Percentiles rank a stretch among this genome's conserved stretches.
phyloP scores from a whole-genome alignment of 2,329 filamentous ascomycete species.

The Trichophyton schoenleinii region DNA sequence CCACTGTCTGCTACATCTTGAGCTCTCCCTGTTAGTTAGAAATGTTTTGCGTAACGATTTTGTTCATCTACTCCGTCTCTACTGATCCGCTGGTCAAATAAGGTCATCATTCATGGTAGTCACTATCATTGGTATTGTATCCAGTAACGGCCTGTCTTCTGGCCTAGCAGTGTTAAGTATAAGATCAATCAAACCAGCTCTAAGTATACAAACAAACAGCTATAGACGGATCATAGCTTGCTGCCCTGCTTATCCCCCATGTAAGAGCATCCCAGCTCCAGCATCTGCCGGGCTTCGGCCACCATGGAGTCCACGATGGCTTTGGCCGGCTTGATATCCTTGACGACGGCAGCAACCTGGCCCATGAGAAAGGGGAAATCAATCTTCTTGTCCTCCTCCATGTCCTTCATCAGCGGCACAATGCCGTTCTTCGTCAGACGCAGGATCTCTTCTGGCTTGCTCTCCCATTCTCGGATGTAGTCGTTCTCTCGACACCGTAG shows the following conservation, averaged over 20 bases:
- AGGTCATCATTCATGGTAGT: too few relatives aligned
- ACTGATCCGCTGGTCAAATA: not conserved
- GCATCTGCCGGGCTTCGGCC: conserved; percentile 54
- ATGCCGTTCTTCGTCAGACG: conserved; percentile 63
- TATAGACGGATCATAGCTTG: conserved; percentile 29
- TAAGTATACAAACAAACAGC: too few relatives aligned
- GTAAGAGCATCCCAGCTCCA: conserved; percentile 52
- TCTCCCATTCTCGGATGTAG: conserved; percentile 73
- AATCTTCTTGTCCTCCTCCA: conserved; percentile 69
- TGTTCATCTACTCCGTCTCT: not conserved
- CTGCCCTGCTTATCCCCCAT: conserved; percentile 33
- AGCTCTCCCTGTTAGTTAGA: conserved; percentile 1
- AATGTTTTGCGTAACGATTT: conserved; percentile 1
- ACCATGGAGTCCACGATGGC: conserved; percentile 91
- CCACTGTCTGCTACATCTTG: not conserved
- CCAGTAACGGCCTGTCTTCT: not conserved
- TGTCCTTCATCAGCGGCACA: conserved; percentile 68
- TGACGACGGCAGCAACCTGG: conserved; percentile 71
- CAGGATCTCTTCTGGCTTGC: conserved; percentile 59
- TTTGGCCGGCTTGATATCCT: conserved; percentile 63
- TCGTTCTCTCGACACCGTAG: conserved; percentile 70
- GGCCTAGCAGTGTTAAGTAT: too few relatives aligned
- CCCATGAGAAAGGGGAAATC: conserved; percentile 89
- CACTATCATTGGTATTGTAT: not conserved
- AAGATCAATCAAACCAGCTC: too few relatives aligned